These are phyloP conservation scores for Ramularia endophylla DNA, from an alignment of 2,329 filamentous ascomycete genomes.

Conservation along the genomic window DNA sequence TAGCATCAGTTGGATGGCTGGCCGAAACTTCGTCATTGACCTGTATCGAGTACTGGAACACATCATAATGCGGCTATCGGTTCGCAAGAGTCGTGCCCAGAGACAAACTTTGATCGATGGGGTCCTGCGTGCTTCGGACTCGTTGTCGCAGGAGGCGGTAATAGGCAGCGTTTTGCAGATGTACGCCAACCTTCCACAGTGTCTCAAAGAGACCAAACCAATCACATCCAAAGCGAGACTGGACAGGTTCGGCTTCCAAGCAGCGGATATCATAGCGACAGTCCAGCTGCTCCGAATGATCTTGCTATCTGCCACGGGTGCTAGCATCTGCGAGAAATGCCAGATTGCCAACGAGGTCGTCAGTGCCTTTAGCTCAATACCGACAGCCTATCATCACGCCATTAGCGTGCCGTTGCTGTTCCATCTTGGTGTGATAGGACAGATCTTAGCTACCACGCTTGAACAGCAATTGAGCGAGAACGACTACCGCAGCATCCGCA, in stretches of 20 bases:
- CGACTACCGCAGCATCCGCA: slow-evolving; percentile 35
- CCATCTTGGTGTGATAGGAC: slow-evolving; percentile 43
- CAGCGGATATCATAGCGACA: slow-evolving; percentile 42
- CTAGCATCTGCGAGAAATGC: slow-evolving; percentile 38
- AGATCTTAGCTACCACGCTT: slow-evolving; percentile 41
- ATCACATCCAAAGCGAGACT: slow-evolving; percentile 30
- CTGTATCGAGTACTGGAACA: slow-evolving; percentile 51
- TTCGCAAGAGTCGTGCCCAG: slow-evolving; percentile 7
- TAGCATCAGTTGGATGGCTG: slow-evolving; percentile 42
- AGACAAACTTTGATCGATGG: slow-evolving; percentile 5
- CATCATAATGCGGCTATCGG: slow-evolving; percentile 9
- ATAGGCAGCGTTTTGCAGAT: slow-evolving; percentile 9
- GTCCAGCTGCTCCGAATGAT: slow-evolving; percentile 41
- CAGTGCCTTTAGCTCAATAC: slow-evolving; percentile 37
- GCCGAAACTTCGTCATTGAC: slow-evolving; percentile 54
- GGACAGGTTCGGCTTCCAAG: slow-evolving; percentile 34
- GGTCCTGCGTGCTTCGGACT: slow-evolving; percentile 5
- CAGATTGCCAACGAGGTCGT: slow-evolving; percentile 40
- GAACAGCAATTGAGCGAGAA: slow-evolving; percentile 36
- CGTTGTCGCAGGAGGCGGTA: slow-evolving; percentile 8
- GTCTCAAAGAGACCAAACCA: slow-evolving; percentile 17
- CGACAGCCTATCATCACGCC: slow-evolving; percentile 39
- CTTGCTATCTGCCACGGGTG: slow-evolving; percentile 38
- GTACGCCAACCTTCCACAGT: slow-evolving; percentile 14
- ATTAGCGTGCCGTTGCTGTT: slow-evolving; percentile 44